Base-by-base conservation (phyloP, 768 basidiomycete species). In the Podaxis sp. region DNA sequence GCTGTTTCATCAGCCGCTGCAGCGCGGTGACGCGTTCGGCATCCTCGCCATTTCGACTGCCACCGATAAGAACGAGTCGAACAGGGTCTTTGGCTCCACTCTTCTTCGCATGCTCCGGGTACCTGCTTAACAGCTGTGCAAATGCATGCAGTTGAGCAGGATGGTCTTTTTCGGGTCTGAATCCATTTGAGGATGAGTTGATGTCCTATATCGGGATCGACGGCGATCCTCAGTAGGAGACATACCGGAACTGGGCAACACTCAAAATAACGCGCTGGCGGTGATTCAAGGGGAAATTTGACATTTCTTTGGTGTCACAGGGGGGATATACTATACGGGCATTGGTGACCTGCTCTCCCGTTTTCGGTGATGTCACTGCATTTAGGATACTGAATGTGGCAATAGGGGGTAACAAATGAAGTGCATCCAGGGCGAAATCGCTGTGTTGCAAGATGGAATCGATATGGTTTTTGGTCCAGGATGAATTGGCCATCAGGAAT, bases 151-250 rank as follows among this genome's bases (percentile, higher is more conserved):
- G 73, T 71, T 98, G 97, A 4, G 84, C 82, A 1, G 84, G 75
- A 60, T 98, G 96, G 68, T 97, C 92, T 72, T 99, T 99, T 76
- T 99, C 97, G 2, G 97, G 97, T 37, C 93, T 93, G 61, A 27
- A 38, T n/a, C 33, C 19, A 64, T 41, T 17, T 40, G 22, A 37
- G 40, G 27, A 49, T 52, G 33, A 33, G 33, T 33, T 33, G 33
- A 33, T 2, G 33, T 9, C 9, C 33, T 9, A 33, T 33, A 11
- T 41, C 46, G 27, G 15, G 13, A 22, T 24, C 11, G 29, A 9
- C 27, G 1, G 9, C 17, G 5, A 27, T 33, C 33, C 8, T 24
- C 13, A 17, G 6, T 29, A 27, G 47, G n/a, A 49, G 19, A 57
- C 82, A 22, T 57, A 93, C 93, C 96, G 78, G 74, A 98, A 99